These are phyloP conservation scores for Mycena kentingensis DNA, from an alignment of 768 basidiomycete species.

Conservation along the genomic window DNA sequence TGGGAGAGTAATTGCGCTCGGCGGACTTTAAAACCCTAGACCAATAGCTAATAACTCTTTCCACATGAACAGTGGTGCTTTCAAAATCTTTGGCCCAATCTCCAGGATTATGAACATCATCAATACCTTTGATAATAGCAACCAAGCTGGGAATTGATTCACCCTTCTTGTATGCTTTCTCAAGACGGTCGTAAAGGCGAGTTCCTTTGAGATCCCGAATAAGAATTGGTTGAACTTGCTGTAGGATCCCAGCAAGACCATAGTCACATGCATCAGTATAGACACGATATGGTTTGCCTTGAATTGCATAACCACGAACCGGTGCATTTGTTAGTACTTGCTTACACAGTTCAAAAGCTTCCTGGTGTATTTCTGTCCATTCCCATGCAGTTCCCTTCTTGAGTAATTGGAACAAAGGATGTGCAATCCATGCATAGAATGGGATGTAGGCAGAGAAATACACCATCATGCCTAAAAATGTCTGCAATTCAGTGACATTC, in stretches of 20 bases:
- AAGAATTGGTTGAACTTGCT: conserved; percentile 34
- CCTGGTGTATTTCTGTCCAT: conserved; percentile 25
- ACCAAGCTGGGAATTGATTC: conserved; percentile 29
- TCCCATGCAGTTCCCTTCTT: conserved; percentile 27
- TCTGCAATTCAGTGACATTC: conserved; percentile 30
- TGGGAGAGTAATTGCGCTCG: conserved; percentile 33
- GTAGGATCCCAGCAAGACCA: conserved; percentile 29
- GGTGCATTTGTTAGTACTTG: conserved; percentile 33
- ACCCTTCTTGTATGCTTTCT: conserved; percentile 21
- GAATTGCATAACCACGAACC: conserved; percentile 31
- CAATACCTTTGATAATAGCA: conserved; percentile 21
- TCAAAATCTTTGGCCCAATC: conserved; percentile 27
- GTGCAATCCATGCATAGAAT: conserved; percentile 34
- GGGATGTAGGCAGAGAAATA: conserved; percentile 40
- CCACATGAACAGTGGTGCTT: conserved; percentile 30
- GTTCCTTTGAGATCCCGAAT: conserved; percentile 33
- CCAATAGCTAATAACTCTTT: conserved; percentile 36
- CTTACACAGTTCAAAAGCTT: conserved; percentile 33
- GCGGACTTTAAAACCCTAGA: conserved; percentile 27
- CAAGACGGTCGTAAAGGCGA: conserved; percentile 25
- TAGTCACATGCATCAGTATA: conserved; percentile 39
- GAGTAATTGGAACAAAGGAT: conserved; percentile 36
- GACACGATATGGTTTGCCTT: conserved; percentile 33
- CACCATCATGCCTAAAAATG: conserved; percentile 38
- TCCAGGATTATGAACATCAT: conserved; percentile 16